Evolutionary conservation across 129 eudicot species (phyloP), one percentile per base, ranked within the genome.

Genomic region (Solidago caesia): DNA sequence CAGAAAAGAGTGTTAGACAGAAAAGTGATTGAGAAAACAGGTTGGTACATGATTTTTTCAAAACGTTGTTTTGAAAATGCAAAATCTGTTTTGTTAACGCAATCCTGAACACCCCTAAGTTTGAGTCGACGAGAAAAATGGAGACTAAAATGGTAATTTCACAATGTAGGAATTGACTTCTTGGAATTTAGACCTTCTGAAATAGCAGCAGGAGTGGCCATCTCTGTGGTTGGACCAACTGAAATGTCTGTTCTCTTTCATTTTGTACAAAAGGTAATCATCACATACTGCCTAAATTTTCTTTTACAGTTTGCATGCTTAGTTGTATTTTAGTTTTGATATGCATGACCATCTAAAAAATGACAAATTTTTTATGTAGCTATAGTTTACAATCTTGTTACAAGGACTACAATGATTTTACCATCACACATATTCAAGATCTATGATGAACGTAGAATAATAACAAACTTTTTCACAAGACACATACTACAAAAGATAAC

Each of bases 201-300:
- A 77, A 83, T 90, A 48, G 96, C 96, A 79, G 96, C 92, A 83
- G 93, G 87, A 81, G 93, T 87, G 64, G 89, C 93, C 74, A 84
- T 87, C 62, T 85, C 68, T 58, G 78, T 84, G 42, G 84, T 80
- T 74, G 84, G 77, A 72, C 82, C 85, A 83, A 78, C 84, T 73
- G 79, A 87, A 73, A 64, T 81, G 29, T 80, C 78, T 75, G 63
- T 74, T 39, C 84, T 81, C 53, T 66, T 43, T 81, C 84, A 78
- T 51, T 82, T 72, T 83, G 90, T 85, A 72, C 71, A 81, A 65
- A 85, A 85, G 94, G 94, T 88, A 82, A 81, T 65, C 44, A 72
- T 72, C 78, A 64, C 72, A 64, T 79, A 65, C 16, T 72, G 59
- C 29, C 66, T 56, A 42, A 41, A 27, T 64, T 66, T 63, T 14